phyloP scores from a whole-genome alignment of 805 yeast genomes.

The Zygosaccharomyces siamensis region DNA sequence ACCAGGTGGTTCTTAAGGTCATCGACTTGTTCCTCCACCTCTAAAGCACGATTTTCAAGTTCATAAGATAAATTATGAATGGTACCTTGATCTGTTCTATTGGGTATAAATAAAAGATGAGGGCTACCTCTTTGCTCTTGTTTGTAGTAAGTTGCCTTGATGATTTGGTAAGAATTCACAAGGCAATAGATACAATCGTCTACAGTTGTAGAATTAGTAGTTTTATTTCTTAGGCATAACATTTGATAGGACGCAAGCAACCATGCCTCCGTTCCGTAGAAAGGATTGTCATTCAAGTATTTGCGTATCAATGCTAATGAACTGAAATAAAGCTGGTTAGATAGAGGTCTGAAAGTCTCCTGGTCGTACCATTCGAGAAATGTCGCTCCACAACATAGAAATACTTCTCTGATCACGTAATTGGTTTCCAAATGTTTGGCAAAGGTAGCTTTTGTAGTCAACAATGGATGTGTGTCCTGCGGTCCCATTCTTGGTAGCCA shows the following conservation, averaged over 20 bases:
- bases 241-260: constrained; percentile 38
- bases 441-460: constrained; percentile 41
- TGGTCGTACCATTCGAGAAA: constrained; percentile 35
- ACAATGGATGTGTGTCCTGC: constrained; percentile 38
- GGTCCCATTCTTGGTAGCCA: constrained; percentile 42
- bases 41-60: constrained; percentile 12
- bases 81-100: neutral
- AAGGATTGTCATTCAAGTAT: constrained; percentile 21
- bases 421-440: constrained; percentile 36
- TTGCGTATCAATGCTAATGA: constrained; percentile 22
- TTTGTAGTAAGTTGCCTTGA: constrained; percentile 26
- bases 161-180: constrained; percentile 36
- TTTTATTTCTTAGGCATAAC: constrained; percentile 39
- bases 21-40: constrained; percentile 5
- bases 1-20: constrained; percentile 4
- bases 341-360: constrained; percentile 21
- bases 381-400: constrained; percentile 41
- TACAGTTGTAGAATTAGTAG: constrained; percentile 26
- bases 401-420: constrained; percentile 32
- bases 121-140: neutral
- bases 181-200: constrained; percentile 34
- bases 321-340: constrained; percentile 25
- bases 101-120: neutral
- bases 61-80: constrained; percentile 13
- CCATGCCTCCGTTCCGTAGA: constrained; percentile 38